phyloP scores from a whole-genome alignment of 805 yeast genomes.

The Scheffersomyces coipomensis region DNA sequence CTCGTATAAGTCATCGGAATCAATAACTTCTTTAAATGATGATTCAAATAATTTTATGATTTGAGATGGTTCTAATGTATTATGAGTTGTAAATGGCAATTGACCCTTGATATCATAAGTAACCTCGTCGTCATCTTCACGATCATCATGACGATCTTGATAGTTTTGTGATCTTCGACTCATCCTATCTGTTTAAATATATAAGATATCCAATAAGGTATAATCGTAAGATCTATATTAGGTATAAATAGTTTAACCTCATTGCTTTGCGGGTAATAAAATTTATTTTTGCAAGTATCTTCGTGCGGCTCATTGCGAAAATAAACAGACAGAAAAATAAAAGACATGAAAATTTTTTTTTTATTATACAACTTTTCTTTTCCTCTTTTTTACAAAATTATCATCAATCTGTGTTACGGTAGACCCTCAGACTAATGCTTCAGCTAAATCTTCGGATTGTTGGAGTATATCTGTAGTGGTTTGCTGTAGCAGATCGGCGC shows the following conservation, averaged over 20 bases:
- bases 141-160: slow-evolving; percentile 14
- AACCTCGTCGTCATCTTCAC: not conserved
- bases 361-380: slow-evolving; percentile 5
- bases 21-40: slow-evolving; percentile 30
- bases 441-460: slow-evolving; percentile 31
- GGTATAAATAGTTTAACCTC: no score
- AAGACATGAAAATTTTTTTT: slow-evolving; percentile 4
- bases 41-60: slow-evolving; percentile 36
- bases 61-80: slow-evolving; percentile 30
- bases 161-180: slow-evolving; percentile 32
- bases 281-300: not conserved
- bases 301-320: slow-evolving; percentile 1
- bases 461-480: slow-evolving; percentile 29
- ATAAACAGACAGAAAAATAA: not conserved
- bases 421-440: slow-evolving; percentile 35
- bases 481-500: slow-evolving; percentile 66
- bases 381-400: slow-evolving; percentile 15
- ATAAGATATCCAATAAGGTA: no score
- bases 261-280: slow-evolving; percentile 1
- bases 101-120: not conserved
- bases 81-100: slow-evolving; percentile 33
- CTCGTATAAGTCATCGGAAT: slow-evolving; percentile 31
- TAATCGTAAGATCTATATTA: no score
- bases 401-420: slow-evolving; percentile 54
- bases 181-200: no score